These are phyloP conservation scores for Vitis riparia DNA, from an alignment of 164 flowering plant genomes.

Conservation along the genomic window DNA sequence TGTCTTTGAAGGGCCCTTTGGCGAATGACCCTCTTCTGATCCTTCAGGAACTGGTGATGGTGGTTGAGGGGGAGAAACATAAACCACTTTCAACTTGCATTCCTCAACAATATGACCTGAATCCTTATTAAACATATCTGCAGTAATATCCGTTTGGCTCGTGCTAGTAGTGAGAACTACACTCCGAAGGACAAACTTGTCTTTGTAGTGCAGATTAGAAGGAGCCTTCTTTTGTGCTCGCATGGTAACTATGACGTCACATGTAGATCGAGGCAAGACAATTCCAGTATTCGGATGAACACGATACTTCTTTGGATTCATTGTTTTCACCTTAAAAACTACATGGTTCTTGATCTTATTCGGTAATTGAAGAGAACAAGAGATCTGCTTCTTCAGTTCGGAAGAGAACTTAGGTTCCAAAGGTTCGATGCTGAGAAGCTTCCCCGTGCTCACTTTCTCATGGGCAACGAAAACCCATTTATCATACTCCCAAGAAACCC, in stretches of 20 bases:
- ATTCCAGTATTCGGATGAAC: slow-evolving; percentile 80
- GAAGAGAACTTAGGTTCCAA: no score
- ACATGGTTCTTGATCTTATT: slow-evolving; percentile 73
- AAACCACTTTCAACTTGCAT: no score
- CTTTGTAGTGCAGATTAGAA: slow-evolving; percentile 51
- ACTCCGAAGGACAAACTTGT: slow-evolving; percentile 60
- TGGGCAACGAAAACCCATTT: no score
- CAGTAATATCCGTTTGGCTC: slow-evolving; percentile 40
- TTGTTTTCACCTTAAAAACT: slow-evolving; percentile 88
- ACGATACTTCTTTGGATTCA: slow-evolving; percentile 77
- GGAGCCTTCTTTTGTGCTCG: slow-evolving; percentile 61
- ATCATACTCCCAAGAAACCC: no score
- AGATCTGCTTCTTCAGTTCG: slow-evolving; percentile 86
- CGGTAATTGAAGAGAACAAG: slow-evolving; percentile 69
- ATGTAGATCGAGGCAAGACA: slow-evolving; percentile 54
- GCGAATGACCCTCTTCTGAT: no score
- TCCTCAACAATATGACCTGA: no score
- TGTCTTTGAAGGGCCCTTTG: no score
- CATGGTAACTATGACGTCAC: slow-evolving; percentile 71
- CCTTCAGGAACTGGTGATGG: no score
- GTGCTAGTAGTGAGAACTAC: slow-evolving; percentile 32
- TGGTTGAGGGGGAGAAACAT: no score
- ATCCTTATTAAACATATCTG: no score
- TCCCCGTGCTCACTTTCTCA: no score
- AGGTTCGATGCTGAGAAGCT: no score